phyloP scores from a whole-genome alignment of 345 rosid genomes.

The Alliaria petiolata region DNA sequence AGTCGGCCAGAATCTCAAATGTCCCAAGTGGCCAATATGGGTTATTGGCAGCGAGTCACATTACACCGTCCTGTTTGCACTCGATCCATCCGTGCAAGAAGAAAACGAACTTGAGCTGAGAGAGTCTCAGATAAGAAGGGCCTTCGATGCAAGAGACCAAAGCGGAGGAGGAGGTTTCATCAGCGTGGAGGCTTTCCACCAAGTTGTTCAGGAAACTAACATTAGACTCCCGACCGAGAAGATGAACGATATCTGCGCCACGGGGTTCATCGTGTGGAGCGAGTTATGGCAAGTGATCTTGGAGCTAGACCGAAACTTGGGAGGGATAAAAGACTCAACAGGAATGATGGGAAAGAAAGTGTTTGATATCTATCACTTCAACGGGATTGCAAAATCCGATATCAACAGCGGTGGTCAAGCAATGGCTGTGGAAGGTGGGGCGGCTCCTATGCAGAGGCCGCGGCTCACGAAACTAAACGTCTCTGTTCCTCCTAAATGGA shows the following conservation, averaged over 20 bases:
- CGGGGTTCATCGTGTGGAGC: slow-evolving; percentile 94
- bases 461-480: slow-evolving; percentile 90
- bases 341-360: slow-evolving; percentile 97
- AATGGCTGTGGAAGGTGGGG: slow-evolving; percentile 38
- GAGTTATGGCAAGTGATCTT: slow-evolving; percentile 94
- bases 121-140: slow-evolving; percentile 80
- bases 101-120: slow-evolving; percentile 95
- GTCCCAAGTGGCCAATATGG: slow-evolving; percentile 99
- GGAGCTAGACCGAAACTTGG: slow-evolving; percentile 69
- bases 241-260: slow-evolving; percentile 60
- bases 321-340: slow-evolving; percentile 88
- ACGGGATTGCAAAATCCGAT: slow-evolving; percentile 96
- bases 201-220: slow-evolving; percentile 65
- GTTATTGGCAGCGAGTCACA: slow-evolving; percentile 99
- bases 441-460: slow-evolving; percentile 77
- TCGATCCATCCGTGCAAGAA: slow-evolving; percentile 78
- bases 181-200: slow-evolving; percentile 89
- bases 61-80: slow-evolving; percentile 92
- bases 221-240: slow-evolving; percentile 66
- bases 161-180: slow-evolving; percentile 99
- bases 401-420: slow-evolving; percentile 59
- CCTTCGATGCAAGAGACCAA: slow-evolving; percentile 93
- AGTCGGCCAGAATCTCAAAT: slow-evolving; percentile 90
- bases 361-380: slow-evolving; percentile 92
- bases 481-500: slow-evolving; percentile 99